Conservation (phyloP, 306 rosid genomes). For the Medicago truncatula region DNA sequence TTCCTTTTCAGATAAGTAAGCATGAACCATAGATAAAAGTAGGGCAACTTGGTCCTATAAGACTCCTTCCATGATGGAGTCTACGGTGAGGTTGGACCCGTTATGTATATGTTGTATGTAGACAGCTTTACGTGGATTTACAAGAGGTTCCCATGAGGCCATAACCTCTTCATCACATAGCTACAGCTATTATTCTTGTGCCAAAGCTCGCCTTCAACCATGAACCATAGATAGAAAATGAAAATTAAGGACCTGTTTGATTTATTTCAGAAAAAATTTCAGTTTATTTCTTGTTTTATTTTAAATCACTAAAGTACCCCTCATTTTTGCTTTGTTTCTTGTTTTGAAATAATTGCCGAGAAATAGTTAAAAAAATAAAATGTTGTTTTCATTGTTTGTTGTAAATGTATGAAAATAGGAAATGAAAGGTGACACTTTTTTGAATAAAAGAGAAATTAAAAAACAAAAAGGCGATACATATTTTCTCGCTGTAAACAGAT, state of each 20-base stretch:
- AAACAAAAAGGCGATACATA: neutral
- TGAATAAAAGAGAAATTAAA: neutral
- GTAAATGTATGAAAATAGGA: neutral
- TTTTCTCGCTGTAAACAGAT: neutral
- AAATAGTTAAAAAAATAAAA: slow-evolving; percentile 7
- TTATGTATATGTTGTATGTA: neutral
- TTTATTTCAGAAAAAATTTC: neutral
- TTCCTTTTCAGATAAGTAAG: neutral
- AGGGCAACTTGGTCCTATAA: neutral
- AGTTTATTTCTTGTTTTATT: neutral
- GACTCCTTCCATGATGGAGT: neutral
- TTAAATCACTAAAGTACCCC: neutral
- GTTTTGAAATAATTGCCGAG: neutral
- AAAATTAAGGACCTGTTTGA: neutral
- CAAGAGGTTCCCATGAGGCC: neutral
- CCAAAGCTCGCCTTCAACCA: neutral
- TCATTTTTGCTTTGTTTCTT: neutral
- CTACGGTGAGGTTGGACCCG: neutral
- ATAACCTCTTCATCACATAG: neutral
- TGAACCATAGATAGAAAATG: neutral
- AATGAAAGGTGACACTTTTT: neutral
- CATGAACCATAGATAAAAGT: neutral
- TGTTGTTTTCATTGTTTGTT: neutral
- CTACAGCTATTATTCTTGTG: neutral
- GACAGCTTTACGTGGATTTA: neutral